phyloP scores from a whole-genome alignment of 331 rosid genomes.

The Erythrophleum ivorense region DNA sequence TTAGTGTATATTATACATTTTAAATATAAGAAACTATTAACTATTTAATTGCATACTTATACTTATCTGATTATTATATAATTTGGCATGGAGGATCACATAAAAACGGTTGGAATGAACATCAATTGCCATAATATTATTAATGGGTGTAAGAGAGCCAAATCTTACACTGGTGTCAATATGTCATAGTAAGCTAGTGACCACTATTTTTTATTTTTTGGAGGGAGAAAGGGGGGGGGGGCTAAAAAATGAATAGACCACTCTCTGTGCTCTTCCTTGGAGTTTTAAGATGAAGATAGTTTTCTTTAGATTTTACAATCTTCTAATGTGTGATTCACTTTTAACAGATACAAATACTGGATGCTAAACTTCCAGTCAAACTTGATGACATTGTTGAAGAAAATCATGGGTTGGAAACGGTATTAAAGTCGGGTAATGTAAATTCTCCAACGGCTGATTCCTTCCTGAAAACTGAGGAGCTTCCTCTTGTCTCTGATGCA shows the following conservation, averaged over 20 bases:
- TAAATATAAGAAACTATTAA: background rate
- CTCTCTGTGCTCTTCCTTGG: background rate
- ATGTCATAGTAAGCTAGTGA: background rate
- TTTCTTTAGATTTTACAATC: conserved; percentile 29
- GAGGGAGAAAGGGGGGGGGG: too few species aligned
- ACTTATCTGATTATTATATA: background rate
- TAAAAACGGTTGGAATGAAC: background rate
- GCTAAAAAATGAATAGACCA: background rate
- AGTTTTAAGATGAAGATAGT: conserved; percentile 26
- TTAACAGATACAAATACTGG: conserved; percentile 71
- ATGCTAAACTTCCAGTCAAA: conserved; percentile 61
- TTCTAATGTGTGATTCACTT: conserved; percentile 44
- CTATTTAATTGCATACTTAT: background rate
- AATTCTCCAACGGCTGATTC: conserved; percentile 41
- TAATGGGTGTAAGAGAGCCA: background rate
- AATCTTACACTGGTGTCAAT: background rate
- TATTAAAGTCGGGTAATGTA: conserved; percentile 43
- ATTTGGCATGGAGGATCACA: background rate
- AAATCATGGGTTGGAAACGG: conserved; percentile 47
- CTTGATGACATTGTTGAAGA: conserved; percentile 61
- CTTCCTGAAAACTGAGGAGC: conserved; percentile 35
- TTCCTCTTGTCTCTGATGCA: conserved; percentile 46
- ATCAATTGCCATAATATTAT: background rate
- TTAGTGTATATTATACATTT: background rate
- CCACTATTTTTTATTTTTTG: background rate